Evolutionary conservation across 257 asterid genomes (phyloP).

Genomic region (Penstemon eatonii): DNA sequence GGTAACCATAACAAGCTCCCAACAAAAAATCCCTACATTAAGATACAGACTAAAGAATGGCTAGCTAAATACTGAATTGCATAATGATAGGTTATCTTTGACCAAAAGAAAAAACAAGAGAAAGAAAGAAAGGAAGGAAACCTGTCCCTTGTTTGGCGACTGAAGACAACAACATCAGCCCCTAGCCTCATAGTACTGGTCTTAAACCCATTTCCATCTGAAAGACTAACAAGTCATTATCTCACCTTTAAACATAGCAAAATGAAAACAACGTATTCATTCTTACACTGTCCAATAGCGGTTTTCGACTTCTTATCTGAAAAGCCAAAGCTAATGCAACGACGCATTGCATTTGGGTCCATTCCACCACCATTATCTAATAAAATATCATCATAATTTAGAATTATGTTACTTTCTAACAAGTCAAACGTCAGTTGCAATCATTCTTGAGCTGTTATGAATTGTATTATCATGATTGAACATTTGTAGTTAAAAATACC

Average conservation of each 20-base stretch:
- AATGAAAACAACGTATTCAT: conserved; percentile 10
- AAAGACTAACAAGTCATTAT: conserved; percentile 38
- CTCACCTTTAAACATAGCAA: conserved; percentile 22
- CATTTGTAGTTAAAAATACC: conserved; percentile 46
- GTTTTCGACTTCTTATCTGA: conserved; percentile 73
- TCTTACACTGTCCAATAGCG: conserved; percentile 84
- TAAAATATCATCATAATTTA: conserved; percentile 30
- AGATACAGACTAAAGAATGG: conserved; percentile 12
- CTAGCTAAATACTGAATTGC: conserved; percentile 2
- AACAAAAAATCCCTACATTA: background rate
- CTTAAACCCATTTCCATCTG: conserved; percentile 98
- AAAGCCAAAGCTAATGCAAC: conserved; percentile 89
- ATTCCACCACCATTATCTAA: conserved; percentile 97
- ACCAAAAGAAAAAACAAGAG: background rate
- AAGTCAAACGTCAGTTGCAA: conserved; percentile 27
- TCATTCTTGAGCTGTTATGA: conserved; percentile 7
- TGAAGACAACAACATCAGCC: conserved; percentile 85
- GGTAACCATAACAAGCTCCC: background rate
- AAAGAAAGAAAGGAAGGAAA: conserved; percentile 26
- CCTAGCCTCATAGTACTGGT: conserved; percentile 99
- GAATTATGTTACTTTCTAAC: conserved; percentile 22
- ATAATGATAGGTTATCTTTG: background rate
- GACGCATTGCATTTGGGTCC: conserved; percentile 80
- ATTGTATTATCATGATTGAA: background rate
- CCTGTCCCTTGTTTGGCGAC: conserved; percentile 65